phyloP scores from a whole-genome alignment of 2,329 filamentous ascomycete genomes.

The Aspergillus sp. region DNA sequence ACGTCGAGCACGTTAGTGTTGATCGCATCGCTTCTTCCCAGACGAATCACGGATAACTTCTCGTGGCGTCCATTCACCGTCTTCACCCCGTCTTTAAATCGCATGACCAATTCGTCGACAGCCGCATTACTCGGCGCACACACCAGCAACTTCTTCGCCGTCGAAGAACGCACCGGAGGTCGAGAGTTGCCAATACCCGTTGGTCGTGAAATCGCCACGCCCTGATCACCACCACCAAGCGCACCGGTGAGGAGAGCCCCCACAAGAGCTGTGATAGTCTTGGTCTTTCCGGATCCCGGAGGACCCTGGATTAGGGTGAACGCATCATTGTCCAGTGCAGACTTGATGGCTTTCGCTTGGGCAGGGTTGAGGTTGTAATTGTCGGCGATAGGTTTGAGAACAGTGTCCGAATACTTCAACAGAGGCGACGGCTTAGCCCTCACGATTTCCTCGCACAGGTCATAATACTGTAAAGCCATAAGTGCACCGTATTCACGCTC shows the following conservation, averaged over 20 bases:
- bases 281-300: constrained; percentile 95
- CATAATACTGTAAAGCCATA: constrained; percentile 87
- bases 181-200: constrained; percentile 27
- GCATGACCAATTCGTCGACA: constrained; percentile 89
- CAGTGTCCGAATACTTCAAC: constrained; percentile 68
- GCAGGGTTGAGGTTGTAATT: constrained; percentile 81
- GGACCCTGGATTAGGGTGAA: constrained; percentile 96
- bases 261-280: constrained; percentile 94
- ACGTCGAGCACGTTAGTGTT: constrained; percentile 84
- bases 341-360: constrained; percentile 84
- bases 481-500: constrained; percentile 92
- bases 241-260: constrained; percentile 67
- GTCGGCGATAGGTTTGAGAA: constrained; percentile 58
- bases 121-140: constrained; percentile 98
- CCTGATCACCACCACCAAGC: constrained; percentile 41
- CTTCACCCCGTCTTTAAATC: constrained; percentile 79
- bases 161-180: constrained; percentile 26
- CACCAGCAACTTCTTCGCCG: constrained; percentile 77
- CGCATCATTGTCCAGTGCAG: constrained; percentile 88
- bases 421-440: constrained; percentile 84
- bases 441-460: constrained; percentile 86
- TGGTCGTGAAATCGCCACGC: constrained; percentile 42
- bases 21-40: constrained; percentile 87
- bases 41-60: constrained; percentile 76
- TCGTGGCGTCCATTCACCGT: constrained; percentile 63